Base-by-base conservation (phyloP, 2,329 filamentous ascomycete species). In the Geosmithia morbida region DNA sequence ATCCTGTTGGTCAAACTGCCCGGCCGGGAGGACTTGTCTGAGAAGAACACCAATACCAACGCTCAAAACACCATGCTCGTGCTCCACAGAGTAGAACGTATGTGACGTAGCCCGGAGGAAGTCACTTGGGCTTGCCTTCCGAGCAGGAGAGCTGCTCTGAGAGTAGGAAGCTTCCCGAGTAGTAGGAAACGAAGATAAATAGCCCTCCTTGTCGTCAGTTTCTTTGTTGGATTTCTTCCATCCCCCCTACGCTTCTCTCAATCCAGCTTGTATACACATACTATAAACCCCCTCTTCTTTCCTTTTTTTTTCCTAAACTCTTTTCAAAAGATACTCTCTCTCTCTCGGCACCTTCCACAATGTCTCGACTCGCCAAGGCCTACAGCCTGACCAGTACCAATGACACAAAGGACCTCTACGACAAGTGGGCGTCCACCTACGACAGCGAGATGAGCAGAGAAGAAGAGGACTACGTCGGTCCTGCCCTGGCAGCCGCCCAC, bases 401-500 rank as follows among this genome's bases (percentile, higher is more conserved):
- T 30, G 54, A 57, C 30, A 53, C 56, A 41, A 54, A 55, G n/a
- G 42, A 51, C n/a, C 54, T 63, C 41, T 66, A 66, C 47, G 59
- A 63, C 39, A 54, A 65, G 29, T 63, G 59, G 63, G 61, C 63
- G 37, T 50, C 56, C 37, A 60, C 55, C 29, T 66, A 63, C 54
- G 59, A 66, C 45, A 50, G 53, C 41, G 63, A 60, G 29, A 57
- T 62, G 51, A 46, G 68, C 54, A 55, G 55, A 29, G 52, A 52
- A 22, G 48, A 63, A 57, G 51, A 74, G 49, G 57, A 67, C 60
- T 51, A 70, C 57, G 46, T 70, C 57, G 59, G 69, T 54, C 70
- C 70, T 56, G 43, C 54, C 46, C 48, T 61, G 46, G 56, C 66
- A 48, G 49, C 64, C 55, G 55, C 63, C 56, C 47, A 62, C 51